Evolutionary conservation across 2,329 filamentous ascomycete species (phyloP).

Genomic region (Neocucurbitaria cava): DNA sequence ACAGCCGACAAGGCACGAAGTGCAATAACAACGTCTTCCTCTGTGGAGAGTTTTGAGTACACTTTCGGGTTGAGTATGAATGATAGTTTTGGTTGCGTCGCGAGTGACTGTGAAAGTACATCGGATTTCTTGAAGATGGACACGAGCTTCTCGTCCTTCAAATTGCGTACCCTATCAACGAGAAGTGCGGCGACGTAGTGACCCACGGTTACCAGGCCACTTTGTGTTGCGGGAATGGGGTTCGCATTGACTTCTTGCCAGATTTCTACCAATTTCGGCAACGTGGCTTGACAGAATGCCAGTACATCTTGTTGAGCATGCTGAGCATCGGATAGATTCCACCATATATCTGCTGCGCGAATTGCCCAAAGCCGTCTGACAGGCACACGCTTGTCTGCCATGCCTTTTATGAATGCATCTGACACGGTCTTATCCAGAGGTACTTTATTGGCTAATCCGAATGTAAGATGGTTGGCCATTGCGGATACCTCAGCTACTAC

Average conservation of each 20-base stretch:
- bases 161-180: constrained; percentile 60
- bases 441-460: constrained; percentile 66
- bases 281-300: constrained; percentile 57
- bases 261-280: constrained; percentile 68
- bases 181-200: constrained; percentile 75
- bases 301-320: constrained; percentile 57
- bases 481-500: constrained; percentile 76
- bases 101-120: constrained; percentile 70
- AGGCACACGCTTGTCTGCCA: constrained; percentile 82
- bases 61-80: constrained; percentile 85
- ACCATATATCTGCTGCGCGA: constrained; percentile 74
- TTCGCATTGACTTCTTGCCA: constrained; percentile 83
- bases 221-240: constrained; percentile 79
- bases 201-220: constrained; percentile 78
- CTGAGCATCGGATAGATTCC: constrained; percentile 59
- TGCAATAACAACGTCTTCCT: constrained; percentile 82
- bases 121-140: constrained; percentile 67
- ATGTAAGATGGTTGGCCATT: constrained; percentile 69
- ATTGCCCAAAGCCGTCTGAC: constrained; percentile 83
- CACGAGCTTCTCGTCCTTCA: constrained; percentile 63
- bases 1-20: constrained; percentile 72
- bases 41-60: constrained; percentile 77
- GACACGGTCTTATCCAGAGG: constrained; percentile 70
- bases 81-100: constrained; percentile 79
- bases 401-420: constrained; percentile 79